Evolutionary conservation across 2,329 filamentous ascomycete genomes (phyloP).

Genomic region (Diplodia mutila): DNA sequence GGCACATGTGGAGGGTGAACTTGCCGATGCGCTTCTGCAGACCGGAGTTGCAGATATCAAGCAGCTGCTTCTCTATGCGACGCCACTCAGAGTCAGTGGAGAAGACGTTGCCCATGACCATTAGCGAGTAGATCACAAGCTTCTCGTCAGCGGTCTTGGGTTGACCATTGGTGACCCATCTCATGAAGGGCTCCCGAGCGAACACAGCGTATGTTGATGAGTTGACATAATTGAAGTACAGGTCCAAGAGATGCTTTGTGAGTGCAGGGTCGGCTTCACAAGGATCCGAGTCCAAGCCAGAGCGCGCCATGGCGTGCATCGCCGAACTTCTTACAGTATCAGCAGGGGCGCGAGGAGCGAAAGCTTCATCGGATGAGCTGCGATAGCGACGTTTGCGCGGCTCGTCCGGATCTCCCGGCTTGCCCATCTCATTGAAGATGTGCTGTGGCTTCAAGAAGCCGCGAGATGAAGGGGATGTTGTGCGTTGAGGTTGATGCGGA

Average conservation of each 20-base stretch:
- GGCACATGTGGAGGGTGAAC: constrained; percentile 66
- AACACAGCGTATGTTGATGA: constrained; percentile 60
- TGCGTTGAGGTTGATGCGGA: background rate
- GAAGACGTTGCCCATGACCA: constrained; percentile 62
- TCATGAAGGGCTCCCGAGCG: constrained; percentile 56
- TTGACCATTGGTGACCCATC: constrained; percentile 56
- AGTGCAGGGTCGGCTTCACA: constrained; percentile 54
- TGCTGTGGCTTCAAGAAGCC: constrained; percentile 4
- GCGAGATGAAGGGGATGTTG: background rate
- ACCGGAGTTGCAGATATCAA: constrained; percentile 13
- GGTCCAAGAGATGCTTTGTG: constrained; percentile 56
- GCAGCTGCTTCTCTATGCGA: constrained; percentile 6
- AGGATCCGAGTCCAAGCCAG: constrained; percentile 50
- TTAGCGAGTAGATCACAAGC: constrained; percentile 64
- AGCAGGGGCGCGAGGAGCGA: background rate
- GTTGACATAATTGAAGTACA: constrained; percentile 63
- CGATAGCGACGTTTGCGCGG: constrained; percentile 22
- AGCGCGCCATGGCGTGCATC: constrained; percentile 9
- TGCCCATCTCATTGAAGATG: constrained; percentile 7
- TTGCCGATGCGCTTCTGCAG: constrained; percentile 47
- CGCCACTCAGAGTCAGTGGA: constrained; percentile 59
- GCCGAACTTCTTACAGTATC: background rate
- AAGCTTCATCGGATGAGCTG: constrained; percentile 13
- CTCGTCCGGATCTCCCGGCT: constrained; percentile 3
- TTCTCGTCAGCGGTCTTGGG: constrained; percentile 58